Evolutionary conservation across 2,329 filamentous ascomycete species (phyloP).

Genomic region (Colletotrichum chlorophyti): DNA sequence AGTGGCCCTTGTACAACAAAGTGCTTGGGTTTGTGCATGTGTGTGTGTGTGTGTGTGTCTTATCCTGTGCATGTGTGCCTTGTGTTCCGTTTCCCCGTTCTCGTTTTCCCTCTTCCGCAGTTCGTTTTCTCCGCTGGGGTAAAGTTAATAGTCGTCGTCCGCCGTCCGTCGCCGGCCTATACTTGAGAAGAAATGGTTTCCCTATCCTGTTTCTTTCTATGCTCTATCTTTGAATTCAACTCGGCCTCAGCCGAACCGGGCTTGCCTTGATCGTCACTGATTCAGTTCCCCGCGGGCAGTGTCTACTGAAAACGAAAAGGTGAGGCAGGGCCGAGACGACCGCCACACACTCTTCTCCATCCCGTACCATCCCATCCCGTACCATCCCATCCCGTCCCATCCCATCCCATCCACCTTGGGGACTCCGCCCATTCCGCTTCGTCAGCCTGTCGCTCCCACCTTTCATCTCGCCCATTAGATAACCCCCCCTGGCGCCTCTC

Average conservation of each 20-base stretch:
- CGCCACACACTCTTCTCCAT: conserved; percentile 20
- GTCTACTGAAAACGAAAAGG: conserved; percentile 23
- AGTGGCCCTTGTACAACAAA: conserved; percentile 23
- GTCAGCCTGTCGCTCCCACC: conserved; percentile 29
- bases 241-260: conserved; percentile 13
- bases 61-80: conserved; percentile 2
- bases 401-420: conserved; percentile 24
- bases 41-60: neutral
- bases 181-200: too few species aligned
- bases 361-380: conserved; percentile 14
- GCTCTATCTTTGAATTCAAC: too few species aligned
- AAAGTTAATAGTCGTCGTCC: neutral
- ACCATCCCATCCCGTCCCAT: conserved; percentile 24
- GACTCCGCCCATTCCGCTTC: conserved; percentile 29
- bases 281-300: conserved; percentile 10
- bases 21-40: conserved; percentile 8
- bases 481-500: conserved; percentile 28
- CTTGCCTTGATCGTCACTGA: neutral
- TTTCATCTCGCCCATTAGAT: conserved; percentile 29
- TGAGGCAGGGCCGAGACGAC: conserved; percentile 28
- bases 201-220: too few species aligned
- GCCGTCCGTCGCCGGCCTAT: neutral
- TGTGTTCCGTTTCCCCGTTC: conserved; percentile 26
- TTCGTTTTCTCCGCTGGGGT: conserved; percentile 16
- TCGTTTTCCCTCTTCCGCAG: conserved; percentile 14